Evolutionary conservation across 1,139 yeast genomes (phyloP).

Genomic region (Arxiozyma telluris): DNA sequence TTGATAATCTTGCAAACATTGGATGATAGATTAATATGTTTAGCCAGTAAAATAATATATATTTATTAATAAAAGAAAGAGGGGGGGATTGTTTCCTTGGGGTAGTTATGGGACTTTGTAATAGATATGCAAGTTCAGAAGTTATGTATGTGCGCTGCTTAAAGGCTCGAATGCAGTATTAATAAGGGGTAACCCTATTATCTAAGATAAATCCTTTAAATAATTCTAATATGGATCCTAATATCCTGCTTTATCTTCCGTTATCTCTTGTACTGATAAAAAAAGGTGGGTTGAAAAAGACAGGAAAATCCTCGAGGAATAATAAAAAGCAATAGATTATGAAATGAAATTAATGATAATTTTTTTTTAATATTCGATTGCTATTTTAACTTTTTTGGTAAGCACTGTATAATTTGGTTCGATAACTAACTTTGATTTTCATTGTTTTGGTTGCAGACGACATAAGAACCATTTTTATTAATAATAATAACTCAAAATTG

Average conservation of each 20-base stretch:
- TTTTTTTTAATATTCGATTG: background rate
- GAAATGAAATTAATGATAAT: background rate
- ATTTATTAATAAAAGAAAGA: background rate
- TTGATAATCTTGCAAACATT: too few relatives aligned
- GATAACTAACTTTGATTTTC: background rate
- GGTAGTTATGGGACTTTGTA: background rate
- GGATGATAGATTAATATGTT: background rate
- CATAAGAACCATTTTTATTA: too few relatives aligned
- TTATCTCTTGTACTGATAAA: background rate
- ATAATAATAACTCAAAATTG: background rate
- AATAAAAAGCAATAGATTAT: background rate
- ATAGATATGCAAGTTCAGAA: background rate
- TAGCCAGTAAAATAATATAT: too few relatives aligned
- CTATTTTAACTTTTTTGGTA: background rate
- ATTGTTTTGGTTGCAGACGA: too few relatives aligned
- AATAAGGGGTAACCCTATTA: background rate
- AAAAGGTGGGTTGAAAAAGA: background rate
- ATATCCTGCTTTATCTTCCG: too few relatives aligned
- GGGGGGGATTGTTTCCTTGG: too few relatives aligned
- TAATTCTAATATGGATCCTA: background rate
- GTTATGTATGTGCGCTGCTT: too few relatives aligned
- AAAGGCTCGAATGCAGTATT: background rate
- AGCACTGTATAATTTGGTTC: background rate
- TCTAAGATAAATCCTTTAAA: background rate
- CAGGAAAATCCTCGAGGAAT: background rate